phyloP scores from a whole-genome alignment of 495 filamentous ascomycete genomes.

The Lophiotrema nucula region DNA sequence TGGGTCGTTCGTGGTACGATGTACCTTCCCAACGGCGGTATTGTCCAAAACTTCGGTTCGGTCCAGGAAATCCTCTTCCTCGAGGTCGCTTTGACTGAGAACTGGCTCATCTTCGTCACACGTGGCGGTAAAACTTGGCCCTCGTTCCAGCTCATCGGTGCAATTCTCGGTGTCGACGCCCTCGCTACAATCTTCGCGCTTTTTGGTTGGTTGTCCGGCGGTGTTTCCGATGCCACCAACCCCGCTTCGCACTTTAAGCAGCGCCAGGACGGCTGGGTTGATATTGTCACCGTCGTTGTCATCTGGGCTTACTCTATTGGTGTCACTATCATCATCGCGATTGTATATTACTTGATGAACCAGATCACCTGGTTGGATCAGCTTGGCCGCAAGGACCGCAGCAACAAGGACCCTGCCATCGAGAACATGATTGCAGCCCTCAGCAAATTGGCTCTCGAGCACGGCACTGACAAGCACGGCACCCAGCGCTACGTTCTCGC shows the following conservation, averaged over 20 bases:
- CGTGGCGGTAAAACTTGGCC: conserved; percentile 70
- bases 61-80: conserved; percentile 74
- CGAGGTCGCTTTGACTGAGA: conserved; percentile 71
- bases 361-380: conserved; percentile 66
- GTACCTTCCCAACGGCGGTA: conserved; percentile 66
- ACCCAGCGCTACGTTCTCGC: conserved; percentile 60
- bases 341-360: conserved; percentile 74
- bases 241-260: conserved; percentile 49
- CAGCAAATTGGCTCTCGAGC: conserved; percentile 72
- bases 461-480: conserved; percentile 59
- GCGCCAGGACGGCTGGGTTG: conserved; percentile 59
- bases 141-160: conserved; percentile 69
- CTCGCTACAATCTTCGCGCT: conserved; percentile 69
- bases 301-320: conserved; percentile 77
- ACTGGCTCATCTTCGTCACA: conserved; percentile 79
- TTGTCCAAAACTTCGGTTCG: conserved; percentile 70
- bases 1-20: conserved; percentile 69
- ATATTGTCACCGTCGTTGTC: conserved; percentile 75
- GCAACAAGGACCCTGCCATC: conserved; percentile 68
- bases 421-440: conserved; percentile 78
- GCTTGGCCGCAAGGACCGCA: conserved; percentile 76
- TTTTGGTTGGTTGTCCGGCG: conserved; percentile 67
- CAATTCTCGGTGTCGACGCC: conserved; percentile 69
- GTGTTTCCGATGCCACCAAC: conserved; percentile 42
- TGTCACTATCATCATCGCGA: conserved; percentile 74